Conservation (phyloP, 495 filamentous ascomycete species). For the Penicillium tannophilum region DNA sequence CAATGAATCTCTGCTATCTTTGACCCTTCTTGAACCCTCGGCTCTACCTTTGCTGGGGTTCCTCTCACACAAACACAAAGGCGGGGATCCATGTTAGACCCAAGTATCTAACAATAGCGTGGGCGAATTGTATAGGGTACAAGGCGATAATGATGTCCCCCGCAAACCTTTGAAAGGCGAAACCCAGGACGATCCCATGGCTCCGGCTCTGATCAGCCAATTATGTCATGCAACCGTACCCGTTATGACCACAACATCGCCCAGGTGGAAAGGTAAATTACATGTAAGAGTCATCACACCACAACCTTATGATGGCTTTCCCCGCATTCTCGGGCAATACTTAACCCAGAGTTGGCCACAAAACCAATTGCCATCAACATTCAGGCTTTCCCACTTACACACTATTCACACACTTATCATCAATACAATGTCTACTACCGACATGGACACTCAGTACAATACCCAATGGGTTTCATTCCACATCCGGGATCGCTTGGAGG, state of each 20-base stretch:
- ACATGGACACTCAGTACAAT: slow-evolving; percentile 26
- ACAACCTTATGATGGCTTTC: slow-evolving; percentile 2
- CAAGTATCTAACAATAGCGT: background rate
- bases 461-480: slow-evolving; percentile 44
- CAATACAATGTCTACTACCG: background rate
- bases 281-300: slow-evolving; percentile 9
- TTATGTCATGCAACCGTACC: background rate
- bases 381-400: background rate
- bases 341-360: background rate
- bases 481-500: slow-evolving; percentile 39
- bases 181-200: slow-evolving; percentile 1
- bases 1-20: too few relatives aligned
- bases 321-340: slow-evolving; percentile 8
- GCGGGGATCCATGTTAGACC: background rate
- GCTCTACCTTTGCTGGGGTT: background rate
- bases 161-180: slow-evolving; percentile 3
- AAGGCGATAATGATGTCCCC: background rate
- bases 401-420: background rate
- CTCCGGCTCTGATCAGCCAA: background rate
- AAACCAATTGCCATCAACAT: background rate
- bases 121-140: background rate
- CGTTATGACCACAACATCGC: slow-evolving; percentile 10
- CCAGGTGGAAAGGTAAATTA: slow-evolving; percentile 2
- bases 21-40: too few relatives aligned
- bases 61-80: background rate